Percentiles rank a stretch among this genome's conserved stretches.
Evolutionary conservation across 306 rosid genomes (phyloP).

Genomic region (Glycyrrhiza uralensis): DNA sequence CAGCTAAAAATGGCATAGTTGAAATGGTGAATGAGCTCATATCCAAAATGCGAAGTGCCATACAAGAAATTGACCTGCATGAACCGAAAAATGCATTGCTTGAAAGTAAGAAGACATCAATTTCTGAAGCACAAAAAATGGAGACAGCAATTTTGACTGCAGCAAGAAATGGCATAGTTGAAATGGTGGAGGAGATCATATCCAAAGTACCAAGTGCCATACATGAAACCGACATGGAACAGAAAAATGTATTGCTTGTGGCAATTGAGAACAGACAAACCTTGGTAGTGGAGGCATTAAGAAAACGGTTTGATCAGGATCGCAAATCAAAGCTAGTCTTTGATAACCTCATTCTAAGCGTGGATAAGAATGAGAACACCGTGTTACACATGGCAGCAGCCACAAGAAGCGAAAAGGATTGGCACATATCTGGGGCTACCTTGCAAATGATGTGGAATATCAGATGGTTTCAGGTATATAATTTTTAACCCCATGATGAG

Average conservation of each 20-base stretch:
- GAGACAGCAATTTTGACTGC: no score
- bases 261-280: conserved; percentile 20
- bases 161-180: conserved; percentile 24
- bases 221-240: neutral
- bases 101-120: no score
- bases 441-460: conserved; percentile 38
- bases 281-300: neutral
- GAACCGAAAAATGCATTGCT: conserved; percentile 19
- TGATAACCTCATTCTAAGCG: neutral
- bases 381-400: conserved; percentile 28
- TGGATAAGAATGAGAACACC: neutral
- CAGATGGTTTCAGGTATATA: conserved; percentile 43
- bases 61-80: conserved; percentile 16
- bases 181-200: conserved; percentile 15
- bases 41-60: neutral
- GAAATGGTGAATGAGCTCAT: conserved; percentile 20
- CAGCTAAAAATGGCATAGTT: conserved; percentile 27
- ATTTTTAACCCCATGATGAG: no score
- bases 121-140: no score
- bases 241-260: conserved; percentile 24
- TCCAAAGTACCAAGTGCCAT: neutral
- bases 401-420: neutral
- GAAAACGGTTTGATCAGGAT: neutral
- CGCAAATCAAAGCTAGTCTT: neutral
- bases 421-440: conserved; percentile 33